These are phyloP conservation scores for Crithidia sp. DNA, from an alignment of 208 protist species.

Conservation along the genomic window DNA sequence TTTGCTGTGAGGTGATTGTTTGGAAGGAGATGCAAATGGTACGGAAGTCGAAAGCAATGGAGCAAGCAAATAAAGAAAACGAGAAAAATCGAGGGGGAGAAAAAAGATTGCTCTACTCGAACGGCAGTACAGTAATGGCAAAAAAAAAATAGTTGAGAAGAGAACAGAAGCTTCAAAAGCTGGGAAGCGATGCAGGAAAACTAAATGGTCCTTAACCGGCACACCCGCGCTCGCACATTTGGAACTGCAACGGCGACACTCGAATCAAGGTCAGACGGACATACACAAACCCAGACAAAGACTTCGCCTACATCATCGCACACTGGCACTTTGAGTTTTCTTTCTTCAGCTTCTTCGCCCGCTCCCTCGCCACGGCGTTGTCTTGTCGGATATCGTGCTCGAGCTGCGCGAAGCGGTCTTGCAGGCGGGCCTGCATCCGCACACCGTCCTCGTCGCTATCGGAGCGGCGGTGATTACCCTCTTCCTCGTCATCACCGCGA, in stretches of 20 bases:
- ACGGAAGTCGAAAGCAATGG: too few species aligned
- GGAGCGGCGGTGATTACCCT: not conserved
- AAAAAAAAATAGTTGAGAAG: not conserved
- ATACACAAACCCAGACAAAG: not conserved
- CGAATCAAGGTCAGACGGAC: not conserved
- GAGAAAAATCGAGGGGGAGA: not conserved
- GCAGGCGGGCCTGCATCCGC: conserved; percentile 20
- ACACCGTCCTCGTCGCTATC: conserved; percentile 31
- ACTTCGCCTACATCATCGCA: conserved; percentile 5
- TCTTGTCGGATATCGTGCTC: conserved; percentile 24
- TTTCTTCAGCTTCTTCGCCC: conserved; percentile 24
- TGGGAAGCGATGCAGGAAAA: too few species aligned
- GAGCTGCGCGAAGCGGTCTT: conserved; percentile 29
- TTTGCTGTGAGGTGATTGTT: too few species aligned
- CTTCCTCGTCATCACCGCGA: not conserved
- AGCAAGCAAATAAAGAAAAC: not conserved
- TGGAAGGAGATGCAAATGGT: too few species aligned
- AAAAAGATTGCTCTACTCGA: not conserved
- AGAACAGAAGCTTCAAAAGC: too few species aligned
- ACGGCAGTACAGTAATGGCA: not conserved
- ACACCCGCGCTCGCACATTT: too few species aligned
- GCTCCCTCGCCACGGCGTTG: conserved; percentile 6
- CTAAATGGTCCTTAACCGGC: not conserved
- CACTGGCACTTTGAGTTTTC: conserved; percentile 27
- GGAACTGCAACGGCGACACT: too few species aligned